phyloP scores from a whole-genome alignment of 2,329 filamentous ascomycete genomes.

The Botryotinia calthae region DNA sequence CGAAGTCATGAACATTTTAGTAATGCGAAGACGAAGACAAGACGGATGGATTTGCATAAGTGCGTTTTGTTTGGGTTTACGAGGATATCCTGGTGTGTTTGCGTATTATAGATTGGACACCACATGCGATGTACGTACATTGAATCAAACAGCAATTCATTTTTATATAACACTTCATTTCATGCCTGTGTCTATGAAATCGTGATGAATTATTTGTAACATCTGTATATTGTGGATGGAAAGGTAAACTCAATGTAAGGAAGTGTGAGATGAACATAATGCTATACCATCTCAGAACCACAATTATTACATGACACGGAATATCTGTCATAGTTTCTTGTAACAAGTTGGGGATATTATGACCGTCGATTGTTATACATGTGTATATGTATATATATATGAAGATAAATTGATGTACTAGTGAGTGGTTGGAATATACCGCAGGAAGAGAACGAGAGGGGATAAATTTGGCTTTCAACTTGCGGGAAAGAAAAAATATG shows the following conservation, averaged over 20 bases:
- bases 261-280: background rate
- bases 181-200: background rate
- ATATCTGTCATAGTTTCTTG: background rate
- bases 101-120: slow-evolving; percentile 5
- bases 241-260: background rate
- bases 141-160: background rate
- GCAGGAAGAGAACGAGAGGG: background rate
- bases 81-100: background rate
- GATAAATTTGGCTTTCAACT: background rate
- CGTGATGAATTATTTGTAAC: background rate
- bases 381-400: background rate
- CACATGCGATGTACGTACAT: background rate
- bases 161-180: background rate
- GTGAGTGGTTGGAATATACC: background rate
- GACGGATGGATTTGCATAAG: background rate
- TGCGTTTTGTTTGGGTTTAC: background rate
- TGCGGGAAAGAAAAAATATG: background rate
- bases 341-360: background rate
- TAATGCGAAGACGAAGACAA: background rate
- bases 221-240: background rate
- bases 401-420: background rate
- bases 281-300: background rate
- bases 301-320: background rate
- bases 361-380: background rate
- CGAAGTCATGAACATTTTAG: slow-evolving; percentile 14